These are phyloP conservation scores for Phaffia australis DNA, from an alignment of 768 basidiomycete species.

Conservation along the genomic window DNA sequence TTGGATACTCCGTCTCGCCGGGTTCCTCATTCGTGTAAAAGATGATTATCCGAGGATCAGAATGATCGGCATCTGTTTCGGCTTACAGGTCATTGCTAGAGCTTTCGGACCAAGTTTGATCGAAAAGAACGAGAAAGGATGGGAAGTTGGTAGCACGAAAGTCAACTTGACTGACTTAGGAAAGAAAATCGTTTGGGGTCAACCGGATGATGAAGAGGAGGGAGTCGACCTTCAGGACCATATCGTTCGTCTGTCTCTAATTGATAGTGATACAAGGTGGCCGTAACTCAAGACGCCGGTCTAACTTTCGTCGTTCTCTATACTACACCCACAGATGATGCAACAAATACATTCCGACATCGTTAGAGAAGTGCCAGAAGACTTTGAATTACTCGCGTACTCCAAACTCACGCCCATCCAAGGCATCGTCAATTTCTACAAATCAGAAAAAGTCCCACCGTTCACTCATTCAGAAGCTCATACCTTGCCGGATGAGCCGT, in stretches of 20 bases:
- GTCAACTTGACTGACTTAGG: conserved; percentile 31
- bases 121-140: conserved; percentile 30
- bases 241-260: conserved; percentile 23
- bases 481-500: conserved; percentile 28
- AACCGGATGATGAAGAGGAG: conserved; percentile 15
- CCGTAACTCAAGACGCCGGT: neutral
- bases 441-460: conserved; percentile 24
- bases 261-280: too few relatives aligned
- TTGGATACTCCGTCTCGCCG: conserved; percentile 32
- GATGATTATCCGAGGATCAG: conserved; percentile 30
- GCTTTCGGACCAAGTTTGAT: conserved; percentile 31
- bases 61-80: conserved; percentile 32
- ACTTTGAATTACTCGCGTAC: conserved; percentile 29
- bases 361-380: conserved; percentile 26
- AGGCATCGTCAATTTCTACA: conserved; percentile 31
- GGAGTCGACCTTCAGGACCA: conserved; percentile 23
- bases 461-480: conserved; percentile 30
- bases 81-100: conserved; percentile 30
- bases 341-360: conserved; percentile 34
- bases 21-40: conserved; percentile 31
- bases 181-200: conserved; percentile 28
- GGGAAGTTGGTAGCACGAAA: conserved; percentile 32
- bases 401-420: conserved; percentile 30
- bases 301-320: neutral
- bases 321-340: conserved; percentile 26